phyloP scores from a whole-genome alignment of 257 asterid species.

The Solanum lycopersicoides region DNA sequence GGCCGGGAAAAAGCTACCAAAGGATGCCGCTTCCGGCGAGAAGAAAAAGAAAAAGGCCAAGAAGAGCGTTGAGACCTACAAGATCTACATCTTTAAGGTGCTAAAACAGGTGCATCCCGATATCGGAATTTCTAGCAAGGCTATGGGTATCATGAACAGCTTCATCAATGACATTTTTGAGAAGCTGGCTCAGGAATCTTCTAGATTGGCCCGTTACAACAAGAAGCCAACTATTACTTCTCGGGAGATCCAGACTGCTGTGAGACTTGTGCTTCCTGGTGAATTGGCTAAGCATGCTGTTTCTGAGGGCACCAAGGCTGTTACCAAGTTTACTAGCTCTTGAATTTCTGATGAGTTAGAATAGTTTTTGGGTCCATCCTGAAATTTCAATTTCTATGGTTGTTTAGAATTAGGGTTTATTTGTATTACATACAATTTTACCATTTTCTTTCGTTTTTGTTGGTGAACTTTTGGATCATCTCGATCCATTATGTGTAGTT shows the following conservation, averaged over 20 bases:
- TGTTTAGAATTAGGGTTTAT: background rate
- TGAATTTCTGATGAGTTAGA: background rate
- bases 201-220: slow-evolving; percentile 48
- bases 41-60: slow-evolving; percentile 55
- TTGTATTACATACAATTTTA: background rate
- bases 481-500: background rate
- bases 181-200: slow-evolving; percentile 48
- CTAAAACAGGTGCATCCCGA: slow-evolving; percentile 60
- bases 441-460: background rate
- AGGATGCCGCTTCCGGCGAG: slow-evolving; percentile 42
- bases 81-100: slow-evolving; percentile 69
- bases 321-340: slow-evolving; percentile 57
- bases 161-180: slow-evolving; percentile 41
- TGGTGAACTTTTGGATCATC: background rate
- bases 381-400: background rate
- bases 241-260: slow-evolving; percentile 46
- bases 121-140: slow-evolving; percentile 56
- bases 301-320: slow-evolving; percentile 64
- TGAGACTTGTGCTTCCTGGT: slow-evolving; percentile 53
- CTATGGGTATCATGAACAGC: slow-evolving; percentile 66
- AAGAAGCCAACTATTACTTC: slow-evolving; percentile 61
- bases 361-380: background rate
- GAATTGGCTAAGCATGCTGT: slow-evolving; percentile 66
- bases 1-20: slow-evolving; percentile 66
- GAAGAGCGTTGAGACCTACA: slow-evolving; percentile 54